Evolutionary conservation across 2,329 filamentous ascomycete species (phyloP).

Genomic region (Alternaria consortialis): DNA sequence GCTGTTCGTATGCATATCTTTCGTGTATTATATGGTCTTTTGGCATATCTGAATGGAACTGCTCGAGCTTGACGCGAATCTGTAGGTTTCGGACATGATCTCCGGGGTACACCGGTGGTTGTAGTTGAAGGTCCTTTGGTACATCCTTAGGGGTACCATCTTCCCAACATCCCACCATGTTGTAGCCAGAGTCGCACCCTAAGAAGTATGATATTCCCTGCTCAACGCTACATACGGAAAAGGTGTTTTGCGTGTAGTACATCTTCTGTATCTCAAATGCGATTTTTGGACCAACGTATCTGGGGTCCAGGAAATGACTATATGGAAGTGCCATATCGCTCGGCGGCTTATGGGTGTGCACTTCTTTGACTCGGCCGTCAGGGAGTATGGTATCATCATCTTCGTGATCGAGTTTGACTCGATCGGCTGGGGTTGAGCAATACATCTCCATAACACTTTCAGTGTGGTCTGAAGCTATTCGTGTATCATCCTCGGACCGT

Average conservation of each 20-base stretch:
- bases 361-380: slow-evolving; percentile 29
- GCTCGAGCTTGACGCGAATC: slow-evolving; percentile 37
- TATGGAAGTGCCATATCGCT: slow-evolving; percentile 29
- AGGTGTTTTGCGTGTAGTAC: slow-evolving; percentile 34
- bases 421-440: neutral
- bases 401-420: neutral
- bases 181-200: slow-evolving; percentile 7
- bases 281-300: slow-evolving; percentile 26
- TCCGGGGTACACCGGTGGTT: slow-evolving; percentile 6
- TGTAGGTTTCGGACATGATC: slow-evolving; percentile 31
- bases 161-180: neutral
- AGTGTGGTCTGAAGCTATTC: neutral
- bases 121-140: slow-evolving; percentile 5
- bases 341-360: slow-evolving; percentile 30
- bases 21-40: neutral
- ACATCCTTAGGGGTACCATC: neutral
- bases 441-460: neutral
- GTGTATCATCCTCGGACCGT: neutral
- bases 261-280: slow-evolving; percentile 23
- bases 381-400: slow-evolving; percentile 12
- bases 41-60: slow-evolving; percentile 10
- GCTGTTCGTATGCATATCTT: slow-evolving; percentile 15
- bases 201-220: slow-evolving; percentile 21
- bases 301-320: slow-evolving; percentile 30
- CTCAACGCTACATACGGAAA: slow-evolving; percentile 35